Percentiles rank a stretch among this genome's conserved stretches.
Evolutionary conservation across 805 yeast genomes (phyloP).

Genomic region (Saturnispora gosingensis): DNA sequence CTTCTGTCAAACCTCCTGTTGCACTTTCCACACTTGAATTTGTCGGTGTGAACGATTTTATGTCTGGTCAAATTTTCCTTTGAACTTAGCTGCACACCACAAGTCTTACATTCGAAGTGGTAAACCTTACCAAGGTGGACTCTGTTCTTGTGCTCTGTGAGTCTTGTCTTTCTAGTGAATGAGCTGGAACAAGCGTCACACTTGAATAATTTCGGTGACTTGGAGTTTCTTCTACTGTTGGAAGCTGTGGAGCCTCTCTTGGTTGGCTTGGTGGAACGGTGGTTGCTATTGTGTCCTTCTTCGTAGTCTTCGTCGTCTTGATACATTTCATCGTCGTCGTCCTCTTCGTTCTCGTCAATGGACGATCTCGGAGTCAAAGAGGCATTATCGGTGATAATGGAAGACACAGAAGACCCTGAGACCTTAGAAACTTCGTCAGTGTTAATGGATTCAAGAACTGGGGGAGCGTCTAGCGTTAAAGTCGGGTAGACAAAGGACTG

Average conservation of each 20-base stretch:
- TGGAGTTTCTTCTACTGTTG: neutral
- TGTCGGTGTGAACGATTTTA: conserved; percentile 22
- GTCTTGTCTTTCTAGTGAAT: conserved; percentile 22
- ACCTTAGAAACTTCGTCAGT: neutral
- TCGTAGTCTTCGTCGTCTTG: neutral
- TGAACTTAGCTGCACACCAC: conserved; percentile 18
- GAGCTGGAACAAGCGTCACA: conserved; percentile 19
- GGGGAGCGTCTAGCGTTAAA: conserved; percentile 1
- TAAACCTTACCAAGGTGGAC: conserved; percentile 18
- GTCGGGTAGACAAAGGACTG: conserved; percentile 4
- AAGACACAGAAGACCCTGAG: neutral
- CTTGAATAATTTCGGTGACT: conserved; percentile 13
- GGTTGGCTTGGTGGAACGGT: neutral
- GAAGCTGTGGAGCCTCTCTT: neutral
- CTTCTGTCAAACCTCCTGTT: conserved; percentile 21
- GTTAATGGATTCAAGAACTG: neutral
- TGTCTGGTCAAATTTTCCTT: conserved; percentile 25
- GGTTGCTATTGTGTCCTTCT: neutral
- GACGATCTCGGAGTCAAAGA: neutral
- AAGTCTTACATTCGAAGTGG: conserved; percentile 16
- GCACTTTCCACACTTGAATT: conserved; percentile 19
- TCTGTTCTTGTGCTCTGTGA: conserved; percentile 19
- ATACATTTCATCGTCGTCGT: neutral
- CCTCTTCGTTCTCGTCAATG: neutral
- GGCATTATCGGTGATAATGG: neutral